Conservation (phyloP, 129 eudicot genomes). For the Kitagawia praeruptora region DNA sequence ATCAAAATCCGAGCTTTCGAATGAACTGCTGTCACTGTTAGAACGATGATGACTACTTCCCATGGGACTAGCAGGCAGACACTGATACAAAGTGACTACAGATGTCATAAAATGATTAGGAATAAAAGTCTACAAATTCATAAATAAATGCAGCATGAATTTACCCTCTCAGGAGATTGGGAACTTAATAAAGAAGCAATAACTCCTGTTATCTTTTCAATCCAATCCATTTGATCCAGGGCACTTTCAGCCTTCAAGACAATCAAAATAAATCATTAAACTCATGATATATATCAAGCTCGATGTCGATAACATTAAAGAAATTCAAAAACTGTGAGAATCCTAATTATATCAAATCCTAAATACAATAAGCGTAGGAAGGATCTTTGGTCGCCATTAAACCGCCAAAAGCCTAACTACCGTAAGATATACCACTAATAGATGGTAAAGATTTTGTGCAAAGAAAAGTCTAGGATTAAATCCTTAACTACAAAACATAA, state of each 20-base stretch:
- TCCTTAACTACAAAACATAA: background rate
- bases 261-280: slow-evolving; percentile 11
- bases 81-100: slow-evolving; percentile 30
- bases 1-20: slow-evolving; percentile 91
- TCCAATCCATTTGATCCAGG: slow-evolving; percentile 99
- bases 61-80: slow-evolving; percentile 81
- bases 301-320: background rate
- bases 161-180: slow-evolving; percentile 91
- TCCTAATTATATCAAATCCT: background rate
- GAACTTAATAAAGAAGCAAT: slow-evolving; percentile 93
- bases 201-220: slow-evolving; percentile 96
- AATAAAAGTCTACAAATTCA: background rate
- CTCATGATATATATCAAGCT: background rate
- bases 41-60: slow-evolving; percentile 91
- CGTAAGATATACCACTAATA: background rate
- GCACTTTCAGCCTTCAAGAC: slow-evolving; percentile 93
- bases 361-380: background rate
- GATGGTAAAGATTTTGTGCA: background rate
- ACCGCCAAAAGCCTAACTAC: background rate
- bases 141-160: slow-evolving; percentile 4
- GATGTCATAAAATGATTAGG: background rate
- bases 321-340: background rate
- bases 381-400: background rate
- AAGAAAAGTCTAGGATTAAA: background rate
- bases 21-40: slow-evolving; percentile 92